These are phyloP conservation scores for grape (Vitis vinifera) DNA, from an alignment of 164 flowering plant species.

Conservation along the genomic window DNA sequence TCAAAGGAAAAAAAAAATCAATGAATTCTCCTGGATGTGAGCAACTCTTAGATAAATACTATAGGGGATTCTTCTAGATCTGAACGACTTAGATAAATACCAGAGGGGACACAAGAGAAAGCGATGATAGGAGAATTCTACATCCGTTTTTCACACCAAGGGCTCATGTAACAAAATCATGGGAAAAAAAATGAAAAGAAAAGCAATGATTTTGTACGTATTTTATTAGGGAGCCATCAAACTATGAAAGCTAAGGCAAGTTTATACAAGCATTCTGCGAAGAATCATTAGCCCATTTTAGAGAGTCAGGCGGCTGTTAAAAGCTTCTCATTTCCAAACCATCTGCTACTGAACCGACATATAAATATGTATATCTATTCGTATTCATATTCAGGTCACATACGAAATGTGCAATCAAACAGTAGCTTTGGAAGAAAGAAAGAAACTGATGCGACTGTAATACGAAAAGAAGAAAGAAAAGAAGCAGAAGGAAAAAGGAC, in stretches of 20 bases:
- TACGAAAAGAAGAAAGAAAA: neutral
- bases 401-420: neutral
- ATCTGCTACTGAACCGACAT: neutral
- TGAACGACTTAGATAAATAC: too few species aligned
- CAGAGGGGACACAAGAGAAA: too few species aligned
- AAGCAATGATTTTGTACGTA: neutral
- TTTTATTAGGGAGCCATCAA: slow-evolving; percentile 3
- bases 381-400: neutral
- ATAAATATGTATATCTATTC: too few species aligned
- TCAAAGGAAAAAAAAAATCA: neutral
- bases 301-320: slow-evolving; percentile 2
- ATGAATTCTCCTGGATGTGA: too few species aligned
- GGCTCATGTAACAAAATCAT: neutral
- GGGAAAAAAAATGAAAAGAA: neutral
- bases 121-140: too few species aligned
- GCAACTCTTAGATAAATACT: too few species aligned
- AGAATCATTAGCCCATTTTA: neutral
- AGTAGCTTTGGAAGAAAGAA: neutral
- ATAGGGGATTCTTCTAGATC: too few species aligned
- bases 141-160: too few species aligned
- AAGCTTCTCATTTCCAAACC: neutral
- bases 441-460: neutral
- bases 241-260: slow-evolving; percentile 1
- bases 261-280: slow-evolving; percentile 1
- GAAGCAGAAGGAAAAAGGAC: neutral